Conservation (phyloP, 176 grass and related monocot genomes). For the Raddia distichophylla region DNA sequence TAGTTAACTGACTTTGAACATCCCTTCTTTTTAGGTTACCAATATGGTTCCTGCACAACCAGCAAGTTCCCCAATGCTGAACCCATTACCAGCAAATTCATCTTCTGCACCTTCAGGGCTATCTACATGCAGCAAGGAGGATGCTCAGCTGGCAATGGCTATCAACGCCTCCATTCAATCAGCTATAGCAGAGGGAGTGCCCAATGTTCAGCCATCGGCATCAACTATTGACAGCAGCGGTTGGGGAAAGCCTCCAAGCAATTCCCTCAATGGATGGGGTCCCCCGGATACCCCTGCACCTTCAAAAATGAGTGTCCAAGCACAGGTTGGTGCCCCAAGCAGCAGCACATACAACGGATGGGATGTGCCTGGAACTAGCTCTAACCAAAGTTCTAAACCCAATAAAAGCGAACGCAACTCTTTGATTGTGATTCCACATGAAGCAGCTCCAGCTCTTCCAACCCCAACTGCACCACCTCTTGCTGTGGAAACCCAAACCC, state of each 20-base stretch:
- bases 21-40: conserved; percentile 44
- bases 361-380: conserved; percentile 58
- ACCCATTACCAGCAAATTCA: conserved; percentile 30
- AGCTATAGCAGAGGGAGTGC: conserved; percentile 80
- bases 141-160: conserved; percentile 79
- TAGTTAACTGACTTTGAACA: conserved; percentile 7
- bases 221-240: conserved; percentile 43
- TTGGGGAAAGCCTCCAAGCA: conserved; percentile 56
- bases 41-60: conserved; percentile 46
- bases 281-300: conserved; percentile 18
- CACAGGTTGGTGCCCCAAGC: conserved; percentile 44
- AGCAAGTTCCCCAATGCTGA: conserved; percentile 31
- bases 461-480: conserved; percentile 81
- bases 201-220: conserved; percentile 53
- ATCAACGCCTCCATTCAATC: conserved; percentile 94
- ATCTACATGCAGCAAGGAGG: conserved; percentile 59
- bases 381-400: conserved; percentile 40
- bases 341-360: conserved; percentile 70
- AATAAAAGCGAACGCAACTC: conserved; percentile 19
- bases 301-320: conserved; percentile 49
- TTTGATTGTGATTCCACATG: conserved; percentile 33
- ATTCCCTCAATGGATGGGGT: conserved; percentile 74
- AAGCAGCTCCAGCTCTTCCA: conserved; percentile 12
- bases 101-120: conserved; percentile 40
- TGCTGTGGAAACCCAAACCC: conserved; percentile 43